A percentile compares a stretch with the other conserved stretches of the same genome.
phyloP scores from a whole-genome alignment of 1,284 basidiomycete genomes.

The Boletellus deceptivus region DNA sequence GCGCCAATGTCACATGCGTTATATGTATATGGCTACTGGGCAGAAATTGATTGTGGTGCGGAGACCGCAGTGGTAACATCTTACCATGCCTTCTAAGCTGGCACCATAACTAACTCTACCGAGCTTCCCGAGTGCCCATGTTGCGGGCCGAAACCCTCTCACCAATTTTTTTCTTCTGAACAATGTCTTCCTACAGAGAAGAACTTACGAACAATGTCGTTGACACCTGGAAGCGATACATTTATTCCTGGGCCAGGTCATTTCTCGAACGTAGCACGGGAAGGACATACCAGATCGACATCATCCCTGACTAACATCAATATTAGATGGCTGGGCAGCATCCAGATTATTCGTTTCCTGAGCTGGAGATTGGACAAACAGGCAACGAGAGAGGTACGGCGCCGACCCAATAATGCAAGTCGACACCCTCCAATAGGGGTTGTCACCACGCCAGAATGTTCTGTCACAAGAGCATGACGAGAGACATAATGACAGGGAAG shows the following conservation, averaged over 20 bases:
- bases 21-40: conserved; percentile 48
- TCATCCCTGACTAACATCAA: conserved; percentile 35
- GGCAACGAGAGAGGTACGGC: conserved; percentile 16
- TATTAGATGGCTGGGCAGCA: background rate
- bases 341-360: conserved; percentile 52
- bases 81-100: conserved; percentile 38
- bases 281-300: conserved; percentile 33
- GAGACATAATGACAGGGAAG: no score
- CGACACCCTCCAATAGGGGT: conserved; percentile 74
- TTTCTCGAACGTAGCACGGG: background rate
- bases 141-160: conserved; percentile 54
- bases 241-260: conserved; percentile 51
- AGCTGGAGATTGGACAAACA: conserved; percentile 41
- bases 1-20: conserved; percentile 58
- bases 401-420: conserved; percentile 57
- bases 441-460: conserved; percentile 67
- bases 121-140: conserved; percentile 68
- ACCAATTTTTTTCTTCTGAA: conserved; percentile 6
- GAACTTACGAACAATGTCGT: conserved; percentile 48
- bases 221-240: conserved; percentile 66
- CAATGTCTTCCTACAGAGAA: background rate
- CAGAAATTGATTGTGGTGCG: conserved; percentile 7
- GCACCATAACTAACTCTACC: conserved; percentile 56
- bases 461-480: no score
- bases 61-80: conserved; percentile 1